Evolutionary conservation across 2,329 filamentous ascomycete genomes (phyloP).

Genomic region (Zelopaecilomyces penicillatus): DNA sequence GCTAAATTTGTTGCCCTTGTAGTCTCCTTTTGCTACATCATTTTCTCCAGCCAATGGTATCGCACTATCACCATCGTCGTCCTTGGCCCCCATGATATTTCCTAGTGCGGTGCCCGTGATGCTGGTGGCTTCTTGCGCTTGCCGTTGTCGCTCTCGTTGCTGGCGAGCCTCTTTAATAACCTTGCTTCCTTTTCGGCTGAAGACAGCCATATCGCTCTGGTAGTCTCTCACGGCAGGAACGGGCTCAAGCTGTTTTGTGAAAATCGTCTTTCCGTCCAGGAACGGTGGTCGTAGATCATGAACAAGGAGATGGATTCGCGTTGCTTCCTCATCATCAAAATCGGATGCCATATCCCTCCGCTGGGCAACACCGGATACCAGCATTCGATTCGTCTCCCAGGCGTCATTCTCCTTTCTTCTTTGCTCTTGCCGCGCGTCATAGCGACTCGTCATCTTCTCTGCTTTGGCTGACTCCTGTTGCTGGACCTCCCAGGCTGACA

Average conservation of each 20-base stretch:
- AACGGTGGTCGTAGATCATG: constrained; percentile 94
- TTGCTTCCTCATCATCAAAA: constrained; percentile 87
- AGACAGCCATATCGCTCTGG: constrained; percentile 98
- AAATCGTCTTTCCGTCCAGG: constrained; percentile 86
- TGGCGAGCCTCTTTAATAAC: constrained; percentile 88
- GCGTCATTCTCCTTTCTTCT: constrained; percentile 92
- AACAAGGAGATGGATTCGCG: constrained; percentile 80
- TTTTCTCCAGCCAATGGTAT: constrained; percentile 67
- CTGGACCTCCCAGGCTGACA: constrained; percentile 63
- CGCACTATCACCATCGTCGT: constrained; percentile 86
- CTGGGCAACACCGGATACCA: constrained; percentile 92
- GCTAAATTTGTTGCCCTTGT: constrained; percentile 65
- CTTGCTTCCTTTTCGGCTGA: constrained; percentile 87
- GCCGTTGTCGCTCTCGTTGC: constrained; percentile 85
- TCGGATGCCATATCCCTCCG: constrained; percentile 71
- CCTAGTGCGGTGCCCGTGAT: constrained; percentile 85
- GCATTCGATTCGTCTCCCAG: constrained; percentile 98
- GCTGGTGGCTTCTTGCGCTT: constrained; percentile 91
- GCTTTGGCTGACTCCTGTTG: constrained; percentile 69
- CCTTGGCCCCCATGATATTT: constrained; percentile 92
- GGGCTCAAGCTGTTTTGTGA: constrained; percentile 94
- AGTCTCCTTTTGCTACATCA: constrained; percentile 45
- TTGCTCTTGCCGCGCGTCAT: constrained; percentile 64
- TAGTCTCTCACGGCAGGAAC: constrained; percentile 87
- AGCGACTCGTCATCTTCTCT: constrained; percentile 70